phyloP scores from a whole-genome alignment of 2,329 filamentous ascomycete genomes.

The Ophiostoma novo-ulmi region DNA sequence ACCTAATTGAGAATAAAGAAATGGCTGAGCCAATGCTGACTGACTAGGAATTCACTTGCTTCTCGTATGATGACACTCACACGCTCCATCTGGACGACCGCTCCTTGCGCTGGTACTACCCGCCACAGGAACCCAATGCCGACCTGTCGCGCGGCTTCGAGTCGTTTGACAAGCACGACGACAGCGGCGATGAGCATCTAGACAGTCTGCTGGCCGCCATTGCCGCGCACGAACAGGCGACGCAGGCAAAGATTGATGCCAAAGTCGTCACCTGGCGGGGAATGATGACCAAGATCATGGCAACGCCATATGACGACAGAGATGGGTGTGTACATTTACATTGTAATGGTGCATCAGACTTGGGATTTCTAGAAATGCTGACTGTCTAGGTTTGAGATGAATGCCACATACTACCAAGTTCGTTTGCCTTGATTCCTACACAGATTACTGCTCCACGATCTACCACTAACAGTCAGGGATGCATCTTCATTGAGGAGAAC shows the following conservation, averaged over 20 bases:
- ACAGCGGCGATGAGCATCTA: constrained; percentile 76
- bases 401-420: constrained; percentile 84
- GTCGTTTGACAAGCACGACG: constrained; percentile 75
- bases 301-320: constrained; percentile 71
- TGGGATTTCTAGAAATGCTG: background rate
- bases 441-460: too few species aligned
- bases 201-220: constrained; percentile 77
- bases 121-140: constrained; percentile 58
- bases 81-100: constrained; percentile 69
- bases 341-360: too few species aligned
- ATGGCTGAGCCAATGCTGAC: background rate
- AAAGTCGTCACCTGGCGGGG: constrained; percentile 90
- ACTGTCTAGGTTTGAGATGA: constrained; percentile 77
- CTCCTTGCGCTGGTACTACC: constrained; percentile 84
- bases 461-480: constrained; percentile 22
- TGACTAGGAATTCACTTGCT: constrained; percentile 76
- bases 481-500: constrained; percentile 70
- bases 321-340: constrained; percentile 51
- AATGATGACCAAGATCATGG: constrained; percentile 99
- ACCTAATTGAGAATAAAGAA: too few species aligned
- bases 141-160: constrained; percentile 79
- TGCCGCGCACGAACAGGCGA: constrained; percentile 63
- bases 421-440: background rate
- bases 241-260: constrained; percentile 62
- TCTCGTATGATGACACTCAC: constrained; percentile 87